A percentile compares a stretch with the other conserved stretches of the same genome.
phyloP scores from a whole-genome alignment of 805 yeast species.

The Candida orba region DNA sequence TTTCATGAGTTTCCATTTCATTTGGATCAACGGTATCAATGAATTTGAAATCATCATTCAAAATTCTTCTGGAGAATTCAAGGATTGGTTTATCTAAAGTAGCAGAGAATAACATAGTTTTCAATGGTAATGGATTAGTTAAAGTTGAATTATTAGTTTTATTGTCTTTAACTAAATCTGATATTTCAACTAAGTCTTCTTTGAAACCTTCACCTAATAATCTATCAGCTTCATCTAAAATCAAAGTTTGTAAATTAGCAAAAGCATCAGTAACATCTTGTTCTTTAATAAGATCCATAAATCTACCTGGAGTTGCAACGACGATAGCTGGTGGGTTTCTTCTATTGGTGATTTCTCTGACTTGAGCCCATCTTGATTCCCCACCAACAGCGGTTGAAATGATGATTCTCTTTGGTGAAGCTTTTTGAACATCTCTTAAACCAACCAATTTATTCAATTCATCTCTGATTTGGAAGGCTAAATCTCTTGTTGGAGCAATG shows the following conservation, averaged over 20 bases:
- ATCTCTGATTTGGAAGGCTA: conserved; percentile 73
- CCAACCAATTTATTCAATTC: conserved; percentile 49
- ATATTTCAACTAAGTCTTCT: conserved; percentile 53
- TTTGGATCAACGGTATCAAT: conserved; percentile 70
- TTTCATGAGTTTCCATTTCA: conserved; percentile 74
- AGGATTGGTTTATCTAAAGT: conserved; percentile 69
- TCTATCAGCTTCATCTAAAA: conserved; percentile 90
- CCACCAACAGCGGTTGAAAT: conserved; percentile 67
- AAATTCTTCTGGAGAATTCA: conserved; percentile 51
- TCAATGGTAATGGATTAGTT: conserved; percentile 34
- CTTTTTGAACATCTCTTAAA: conserved; percentile 13
- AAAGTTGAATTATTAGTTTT: conserved; percentile 21
- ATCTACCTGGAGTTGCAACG: conserved; percentile 88
- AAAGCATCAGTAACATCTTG: conserved; percentile 40
- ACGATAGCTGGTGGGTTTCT: conserved; percentile 48
- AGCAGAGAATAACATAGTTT: conserved; percentile 79
- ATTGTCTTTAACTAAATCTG: conserved; percentile 36
- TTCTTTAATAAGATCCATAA: conserved; percentile 50
- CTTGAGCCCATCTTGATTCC: conserved; percentile 34
- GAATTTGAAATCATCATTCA: conserved; percentile 49
- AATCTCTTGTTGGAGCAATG: conserved; percentile 86
- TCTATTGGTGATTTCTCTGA: conserved; percentile 23
- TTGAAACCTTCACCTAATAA: conserved; percentile 76
- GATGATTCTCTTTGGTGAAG: conserved; percentile 24
- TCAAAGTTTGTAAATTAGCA: conserved; percentile 49